Evolutionary conservation across 495 filamentous ascomycete species (phyloP).

Genomic region (Penicillium canariense): DNA sequence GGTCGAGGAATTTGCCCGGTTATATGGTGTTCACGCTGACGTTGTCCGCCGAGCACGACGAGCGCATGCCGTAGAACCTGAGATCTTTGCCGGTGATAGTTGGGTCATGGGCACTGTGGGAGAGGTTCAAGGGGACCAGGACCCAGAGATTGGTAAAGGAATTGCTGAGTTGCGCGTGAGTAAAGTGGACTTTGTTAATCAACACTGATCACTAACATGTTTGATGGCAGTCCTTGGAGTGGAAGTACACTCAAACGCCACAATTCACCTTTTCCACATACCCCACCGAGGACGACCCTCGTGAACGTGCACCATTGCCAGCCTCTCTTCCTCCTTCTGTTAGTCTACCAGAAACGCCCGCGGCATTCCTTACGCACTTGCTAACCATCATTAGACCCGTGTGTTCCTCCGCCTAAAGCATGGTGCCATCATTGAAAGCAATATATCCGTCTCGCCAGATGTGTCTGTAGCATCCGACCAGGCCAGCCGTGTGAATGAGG

Average conservation of each 20-base stretch:
- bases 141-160: slow-evolving; percentile 54
- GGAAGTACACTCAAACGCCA: slow-evolving; percentile 83
- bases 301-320: slow-evolving; percentile 48
- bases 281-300: slow-evolving; percentile 52
- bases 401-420: slow-evolving; percentile 44
- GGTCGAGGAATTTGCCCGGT: slow-evolving; percentile 33
- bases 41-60: slow-evolving; percentile 35
- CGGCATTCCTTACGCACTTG: neutral
- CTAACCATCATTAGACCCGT: slow-evolving; percentile 27
- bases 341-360: no score
- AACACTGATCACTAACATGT: slow-evolving; percentile 1
- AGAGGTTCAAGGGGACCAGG: slow-evolving; percentile 40
- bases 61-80: slow-evolving; percentile 34
- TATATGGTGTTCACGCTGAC: slow-evolving; percentile 32
- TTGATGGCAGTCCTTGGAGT: slow-evolving; percentile 57
- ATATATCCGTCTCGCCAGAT: slow-evolving; percentile 43
- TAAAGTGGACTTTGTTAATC: slow-evolving; percentile 4
- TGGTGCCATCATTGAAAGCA: slow-evolving; percentile 44
- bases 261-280: slow-evolving; percentile 72
- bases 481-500: slow-evolving; percentile 33
- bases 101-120: slow-evolving; percentile 48
- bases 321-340: slow-evolving; percentile 39
- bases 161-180: slow-evolving; percentile 59
- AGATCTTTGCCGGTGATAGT: slow-evolving; percentile 40
- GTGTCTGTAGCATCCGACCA: slow-evolving; percentile 33